These are phyloP conservation scores for Hypoxylon cercidicola DNA, from an alignment of 495 filamentous ascomycete genomes.

Conservation along the genomic window DNA sequence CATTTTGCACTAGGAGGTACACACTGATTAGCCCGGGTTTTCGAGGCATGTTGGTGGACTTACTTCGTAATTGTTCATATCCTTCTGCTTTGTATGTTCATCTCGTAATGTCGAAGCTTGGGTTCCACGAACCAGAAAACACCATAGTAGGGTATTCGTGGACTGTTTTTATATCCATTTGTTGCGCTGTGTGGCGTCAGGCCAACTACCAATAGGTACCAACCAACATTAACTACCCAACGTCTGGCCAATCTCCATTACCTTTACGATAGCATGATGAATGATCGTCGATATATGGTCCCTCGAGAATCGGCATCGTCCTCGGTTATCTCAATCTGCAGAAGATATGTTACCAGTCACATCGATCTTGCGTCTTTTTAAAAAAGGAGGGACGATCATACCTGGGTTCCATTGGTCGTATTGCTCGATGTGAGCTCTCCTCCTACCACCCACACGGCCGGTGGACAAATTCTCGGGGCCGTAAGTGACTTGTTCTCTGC, in stretches of 20 bases:
- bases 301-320: too few species aligned
- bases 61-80: conserved; percentile 11
- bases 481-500: conserved; percentile 12
- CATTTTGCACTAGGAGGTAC: neutral
- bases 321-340: too few species aligned
- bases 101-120: neutral
- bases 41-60: neutral
- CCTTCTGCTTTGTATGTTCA: neutral
- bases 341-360: too few species aligned
- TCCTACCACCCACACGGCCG: neutral
- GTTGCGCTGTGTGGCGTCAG: neutral
- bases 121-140: neutral
- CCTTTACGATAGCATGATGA: too few species aligned
- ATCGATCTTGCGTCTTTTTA: too few species aligned
- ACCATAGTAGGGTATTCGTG: neutral
- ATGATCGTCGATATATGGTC: too few species aligned
- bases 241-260: too few species aligned
- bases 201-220: too few species aligned
- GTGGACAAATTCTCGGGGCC: neutral
- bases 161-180: neutral
- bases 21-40: conserved; percentile 1
- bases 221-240: too few species aligned
- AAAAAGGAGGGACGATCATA: too few species aligned
- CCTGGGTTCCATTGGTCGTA: too few species aligned
- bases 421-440: neutral